Conservation (phyloP, 1,139 yeast genomes). For the Yamadazyma oceani region DNA sequence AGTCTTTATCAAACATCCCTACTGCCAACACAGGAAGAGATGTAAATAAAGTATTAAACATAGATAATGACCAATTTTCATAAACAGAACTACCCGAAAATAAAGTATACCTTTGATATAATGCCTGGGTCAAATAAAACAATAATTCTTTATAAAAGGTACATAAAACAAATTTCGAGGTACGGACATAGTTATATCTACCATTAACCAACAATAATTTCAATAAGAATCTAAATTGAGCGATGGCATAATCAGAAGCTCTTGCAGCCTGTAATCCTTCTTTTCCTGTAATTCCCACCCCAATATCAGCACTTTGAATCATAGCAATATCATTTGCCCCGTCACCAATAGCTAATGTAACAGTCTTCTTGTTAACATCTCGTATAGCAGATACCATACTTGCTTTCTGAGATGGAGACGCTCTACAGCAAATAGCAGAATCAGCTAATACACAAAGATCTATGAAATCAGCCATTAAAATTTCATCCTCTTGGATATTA, state of each 20-base stretch:
- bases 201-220: constrained; percentile 92
- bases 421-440: constrained; percentile 93
- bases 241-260: constrained; percentile 92
- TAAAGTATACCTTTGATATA: constrained; percentile 82
- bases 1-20: constrained; percentile 94
- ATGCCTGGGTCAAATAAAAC: constrained; percentile 84
- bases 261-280: constrained; percentile 98
- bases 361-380: constrained; percentile 59
- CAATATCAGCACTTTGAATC: constrained; percentile 98
- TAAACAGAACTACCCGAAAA: constrained; percentile 92
- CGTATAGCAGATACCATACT: constrained; percentile 81
- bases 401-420: constrained; percentile 96
- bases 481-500: constrained; percentile 68
- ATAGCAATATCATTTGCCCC: constrained; percentile 99
- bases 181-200: constrained; percentile 88
- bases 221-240: constrained; percentile 82
- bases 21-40: constrained; percentile 87
- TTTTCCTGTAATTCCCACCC: constrained; percentile 94
- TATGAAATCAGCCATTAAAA: constrained; percentile 70
- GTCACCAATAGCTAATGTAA: constrained; percentile 97
- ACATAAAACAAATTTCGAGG: constrained; percentile 86
- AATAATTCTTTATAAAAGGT: constrained; percentile 93
- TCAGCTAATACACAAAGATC: constrained; percentile 86
- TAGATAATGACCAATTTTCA: constrained; percentile 94
- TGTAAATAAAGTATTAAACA: constrained; percentile 95